Conservation (phyloP, 148 eudicot species). For the Bassia scoparia region DNA sequence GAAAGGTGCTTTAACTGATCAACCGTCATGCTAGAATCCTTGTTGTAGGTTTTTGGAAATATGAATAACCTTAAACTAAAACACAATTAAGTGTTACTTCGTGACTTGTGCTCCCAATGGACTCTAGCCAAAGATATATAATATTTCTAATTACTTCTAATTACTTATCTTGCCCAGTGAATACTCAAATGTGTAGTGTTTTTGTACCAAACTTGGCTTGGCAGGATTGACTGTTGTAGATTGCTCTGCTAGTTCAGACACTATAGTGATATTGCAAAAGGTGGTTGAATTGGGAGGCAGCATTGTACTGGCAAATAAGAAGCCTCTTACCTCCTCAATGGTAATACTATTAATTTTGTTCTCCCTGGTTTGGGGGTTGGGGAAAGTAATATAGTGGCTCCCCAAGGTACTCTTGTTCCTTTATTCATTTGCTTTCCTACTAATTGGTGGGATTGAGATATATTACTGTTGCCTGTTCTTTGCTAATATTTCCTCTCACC, state of each 20-base stretch:
- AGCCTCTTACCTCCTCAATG: constrained; percentile 84
- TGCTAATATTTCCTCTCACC: not conserved
- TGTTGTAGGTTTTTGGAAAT: not conserved
- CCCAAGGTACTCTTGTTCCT: not conserved
- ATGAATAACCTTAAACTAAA: not conserved
- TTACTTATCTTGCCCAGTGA: not conserved
- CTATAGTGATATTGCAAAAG: constrained; percentile 50
- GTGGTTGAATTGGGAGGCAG: constrained; percentile 62
- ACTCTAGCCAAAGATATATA: not conserved
- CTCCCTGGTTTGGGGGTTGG: not conserved
- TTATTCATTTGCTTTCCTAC: not conserved
- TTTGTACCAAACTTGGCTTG: constrained; percentile 17
- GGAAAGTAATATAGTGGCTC: not conserved
- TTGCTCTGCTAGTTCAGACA: constrained; percentile 94
- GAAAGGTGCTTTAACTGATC: not conserved
- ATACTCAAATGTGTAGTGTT: not conserved
- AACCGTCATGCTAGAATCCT: not conserved
- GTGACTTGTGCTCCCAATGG: not conserved
- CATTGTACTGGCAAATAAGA: constrained; percentile 89
- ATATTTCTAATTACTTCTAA: not conserved
- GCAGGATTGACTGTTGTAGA: constrained; percentile 79
- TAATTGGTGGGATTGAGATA: not conserved
- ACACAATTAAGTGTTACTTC: not conserved
- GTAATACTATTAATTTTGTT: constrained; percentile 30
- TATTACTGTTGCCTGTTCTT: too few relatives aligned